Evolutionary conservation across 768 basidiomycete genomes (phyloP).

Genomic region (Leccinum aurantiacum): DNA sequence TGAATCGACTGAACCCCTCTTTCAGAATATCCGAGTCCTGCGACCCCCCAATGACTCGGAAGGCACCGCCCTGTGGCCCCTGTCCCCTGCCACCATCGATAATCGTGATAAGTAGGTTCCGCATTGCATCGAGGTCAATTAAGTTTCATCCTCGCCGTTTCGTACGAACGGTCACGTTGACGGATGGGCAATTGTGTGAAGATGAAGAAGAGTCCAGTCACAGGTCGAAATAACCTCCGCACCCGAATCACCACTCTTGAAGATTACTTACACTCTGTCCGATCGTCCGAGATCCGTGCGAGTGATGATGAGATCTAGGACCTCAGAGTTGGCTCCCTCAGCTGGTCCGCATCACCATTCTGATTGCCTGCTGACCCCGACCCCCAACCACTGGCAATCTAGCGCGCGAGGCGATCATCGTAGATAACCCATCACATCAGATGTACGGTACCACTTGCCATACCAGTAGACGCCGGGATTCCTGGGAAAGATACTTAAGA

Average conservation of each 20-base stretch:
- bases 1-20: neutral
- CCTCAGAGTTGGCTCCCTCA: neutral
- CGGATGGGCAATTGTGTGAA: neutral
- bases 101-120: neutral
- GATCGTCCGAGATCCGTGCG: neutral
- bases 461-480: slow-evolving; percentile 4
- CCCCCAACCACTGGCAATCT: neutral
- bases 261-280: no score
- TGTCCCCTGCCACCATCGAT: neutral
- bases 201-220: neutral
- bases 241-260: no score
- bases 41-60: neutral
- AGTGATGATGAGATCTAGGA: neutral
- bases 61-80: neutral
- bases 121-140: neutral
- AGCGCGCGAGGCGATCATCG: neutral
- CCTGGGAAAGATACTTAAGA: slow-evolving; percentile 4
- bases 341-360: neutral
- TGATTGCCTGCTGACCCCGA: neutral
- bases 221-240: neutral
- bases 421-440: neutral
- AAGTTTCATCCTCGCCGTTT: neutral
- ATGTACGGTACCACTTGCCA: neutral
- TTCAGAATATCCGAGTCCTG: neutral
- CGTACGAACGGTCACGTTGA: neutral